Percentiles rank a stretch among this genome's conserved stretches.
phyloP scores from a whole-genome alignment of 2,329 filamentous ascomycete genomes.

The Fusarium oxysporum region DNA sequence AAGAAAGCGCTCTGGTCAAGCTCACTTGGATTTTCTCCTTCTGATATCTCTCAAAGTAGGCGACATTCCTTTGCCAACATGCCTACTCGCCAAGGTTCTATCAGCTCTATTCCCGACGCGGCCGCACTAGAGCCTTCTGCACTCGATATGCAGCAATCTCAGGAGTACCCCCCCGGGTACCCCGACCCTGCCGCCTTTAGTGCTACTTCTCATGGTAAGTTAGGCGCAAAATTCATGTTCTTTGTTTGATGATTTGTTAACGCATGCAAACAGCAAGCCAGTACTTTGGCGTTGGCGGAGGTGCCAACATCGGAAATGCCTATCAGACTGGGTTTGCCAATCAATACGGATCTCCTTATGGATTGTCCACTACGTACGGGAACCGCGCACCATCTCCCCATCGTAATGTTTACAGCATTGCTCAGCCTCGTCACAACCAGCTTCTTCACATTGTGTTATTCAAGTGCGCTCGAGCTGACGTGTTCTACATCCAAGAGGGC shows the following conservation, averaged over 20 bases:
- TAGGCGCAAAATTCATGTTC: neutral
- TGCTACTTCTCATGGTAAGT: conserved; percentile 57
- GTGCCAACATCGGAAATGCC: conserved; percentile 39
- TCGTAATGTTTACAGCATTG: conserved; percentile 70
- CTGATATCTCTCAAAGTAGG: conserved; percentile 77
- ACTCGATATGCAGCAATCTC: conserved; percentile 57
- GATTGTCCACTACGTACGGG: conserved; percentile 57
- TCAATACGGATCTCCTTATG: conserved; percentile 61
- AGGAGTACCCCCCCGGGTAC: conserved; percentile 58
- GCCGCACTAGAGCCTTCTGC: conserved; percentile 59
- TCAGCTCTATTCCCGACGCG: conserved; percentile 69
- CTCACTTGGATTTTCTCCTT: conserved; percentile 73
- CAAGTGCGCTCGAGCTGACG: conserved; percentile 94
- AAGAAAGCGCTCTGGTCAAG: conserved; percentile 79
- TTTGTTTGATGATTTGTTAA: conserved; percentile 3
- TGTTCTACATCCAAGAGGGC: conserved; percentile 97
- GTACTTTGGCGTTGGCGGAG: conserved; percentile 45
- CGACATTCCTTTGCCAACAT: conserved; percentile 83
- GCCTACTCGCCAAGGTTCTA: conserved; percentile 72
- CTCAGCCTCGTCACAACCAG: conserved; percentile 73
- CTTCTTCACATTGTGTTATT: conserved; percentile 91
- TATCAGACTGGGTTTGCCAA: conserved; percentile 48
- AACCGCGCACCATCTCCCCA: conserved; percentile 71
- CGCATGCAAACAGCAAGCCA: conserved; percentile 26
- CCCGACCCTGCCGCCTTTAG: conserved; percentile 54